Evolutionary conservation across 169 alveolate species (phyloP).

Genomic region (Cardiosporidium cionae): DNA sequence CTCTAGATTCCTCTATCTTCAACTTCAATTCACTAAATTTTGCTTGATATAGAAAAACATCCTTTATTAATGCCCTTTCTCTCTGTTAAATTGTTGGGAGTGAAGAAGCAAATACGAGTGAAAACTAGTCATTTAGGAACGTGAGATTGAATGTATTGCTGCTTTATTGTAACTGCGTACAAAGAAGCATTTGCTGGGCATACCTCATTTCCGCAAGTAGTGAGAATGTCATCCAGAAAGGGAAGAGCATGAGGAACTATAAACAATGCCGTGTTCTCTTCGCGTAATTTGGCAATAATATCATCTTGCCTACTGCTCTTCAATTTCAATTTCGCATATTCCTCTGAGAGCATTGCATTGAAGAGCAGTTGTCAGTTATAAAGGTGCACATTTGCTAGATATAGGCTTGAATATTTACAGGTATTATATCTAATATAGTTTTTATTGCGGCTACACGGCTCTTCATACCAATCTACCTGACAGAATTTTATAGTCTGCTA

Average conservation of each 20-base stretch:
- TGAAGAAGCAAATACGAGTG: neutral
- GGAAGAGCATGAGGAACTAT: constrained; percentile 40
- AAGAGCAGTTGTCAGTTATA: neutral
- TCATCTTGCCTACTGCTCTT: constrained; percentile 16
- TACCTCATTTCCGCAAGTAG: constrained; percentile 2
- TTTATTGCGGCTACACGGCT: neutral
- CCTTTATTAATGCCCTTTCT: constrained; percentile 38
- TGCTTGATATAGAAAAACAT: constrained; percentile 53
- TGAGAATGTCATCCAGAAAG: constrained; percentile 23
- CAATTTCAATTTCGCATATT: constrained; percentile 27
- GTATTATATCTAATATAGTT: neutral
- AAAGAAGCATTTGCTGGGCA: neutral
- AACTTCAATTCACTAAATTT: constrained; percentile 38
- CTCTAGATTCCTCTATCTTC: constrained; percentile 48
- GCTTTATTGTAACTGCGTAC: neutral
- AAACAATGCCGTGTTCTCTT: constrained; percentile 38
- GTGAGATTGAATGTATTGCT: neutral
- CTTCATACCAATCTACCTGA: neutral
- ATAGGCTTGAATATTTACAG: neutral
- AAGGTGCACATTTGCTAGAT: neutral
- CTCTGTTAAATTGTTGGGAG: constrained; percentile 1
- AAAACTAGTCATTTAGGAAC: neutral
- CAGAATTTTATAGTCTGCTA: constrained; percentile 45
- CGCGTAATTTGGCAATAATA: constrained; percentile 28
- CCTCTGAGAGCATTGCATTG: constrained; percentile 5